These are phyloP conservation scores for Ophiostoma himal-ulmi DNA, from an alignment of 2,329 filamentous ascomycete genomes.

Conservation along the genomic window DNA sequence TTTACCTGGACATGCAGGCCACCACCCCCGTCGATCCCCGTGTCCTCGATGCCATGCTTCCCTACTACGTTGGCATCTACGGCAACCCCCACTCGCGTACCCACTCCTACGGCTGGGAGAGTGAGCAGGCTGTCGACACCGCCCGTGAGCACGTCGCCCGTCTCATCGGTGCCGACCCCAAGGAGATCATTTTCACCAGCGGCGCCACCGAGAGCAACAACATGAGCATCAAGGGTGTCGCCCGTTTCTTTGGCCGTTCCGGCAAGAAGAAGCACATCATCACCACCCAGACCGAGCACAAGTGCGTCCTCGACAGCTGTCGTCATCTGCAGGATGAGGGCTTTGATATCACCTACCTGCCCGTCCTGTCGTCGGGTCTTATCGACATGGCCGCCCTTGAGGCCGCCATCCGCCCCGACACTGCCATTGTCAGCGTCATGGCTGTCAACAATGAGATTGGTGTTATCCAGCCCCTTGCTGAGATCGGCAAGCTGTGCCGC, in stretches of 20 bases:
- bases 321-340: constrained; percentile 95
- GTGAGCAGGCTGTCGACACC: constrained; percentile 84
- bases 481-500: constrained; percentile 89
- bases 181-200: constrained; percentile 98
- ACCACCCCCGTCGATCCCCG: constrained; percentile 92
- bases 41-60: constrained; percentile 94
- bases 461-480: constrained; percentile 91
- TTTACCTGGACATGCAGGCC: constrained; percentile 97
- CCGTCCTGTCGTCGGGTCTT: constrained; percentile 81
- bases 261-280: constrained; percentile 99
- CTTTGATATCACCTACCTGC: constrained; percentile 93
- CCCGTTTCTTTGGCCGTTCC: constrained; percentile 83
- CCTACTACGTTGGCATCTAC: constrained; percentile 86
- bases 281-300: constrained; percentile 96
- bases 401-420: constrained; percentile 84
- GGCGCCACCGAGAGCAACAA: constrained; percentile 99
- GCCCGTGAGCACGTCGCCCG: constrained; percentile 76
- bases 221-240: constrained; percentile 98
- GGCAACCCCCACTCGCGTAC: constrained; percentile 97
- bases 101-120: constrained; percentile 98
- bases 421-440: constrained; percentile 92
- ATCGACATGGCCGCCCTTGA: constrained; percentile 78
- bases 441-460: constrained; percentile 99
- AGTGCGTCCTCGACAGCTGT: constrained; percentile 96
- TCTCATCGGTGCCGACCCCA: constrained; percentile 87